Evolutionary conservation across 2,329 filamentous ascomycete species (phyloP).

Genomic region (Anisogramma anomala): DNA sequence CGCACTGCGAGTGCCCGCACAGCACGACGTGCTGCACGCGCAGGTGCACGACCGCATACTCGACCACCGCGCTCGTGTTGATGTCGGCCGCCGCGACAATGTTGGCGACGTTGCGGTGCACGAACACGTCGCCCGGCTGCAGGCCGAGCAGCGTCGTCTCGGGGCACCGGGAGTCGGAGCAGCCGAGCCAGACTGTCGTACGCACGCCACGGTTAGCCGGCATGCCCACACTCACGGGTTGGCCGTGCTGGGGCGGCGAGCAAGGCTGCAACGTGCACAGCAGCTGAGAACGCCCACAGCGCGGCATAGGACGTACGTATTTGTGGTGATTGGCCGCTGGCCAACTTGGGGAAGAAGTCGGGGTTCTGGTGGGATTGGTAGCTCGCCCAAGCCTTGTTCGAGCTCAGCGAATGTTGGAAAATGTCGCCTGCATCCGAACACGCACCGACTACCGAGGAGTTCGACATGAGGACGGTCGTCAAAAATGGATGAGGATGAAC

Average conservation of each 20-base stretch:
- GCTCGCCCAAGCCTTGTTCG: slow-evolving; percentile 60
- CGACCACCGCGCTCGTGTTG: slow-evolving; percentile 62
- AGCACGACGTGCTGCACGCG: slow-evolving; percentile 61
- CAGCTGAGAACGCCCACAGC: not conserved
- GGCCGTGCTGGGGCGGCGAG: too few relatives aligned
- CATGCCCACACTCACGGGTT: too few relatives aligned
- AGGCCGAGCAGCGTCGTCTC: slow-evolving; percentile 72
- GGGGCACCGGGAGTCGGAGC: slow-evolving; percentile 73
- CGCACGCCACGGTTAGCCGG: not conserved
- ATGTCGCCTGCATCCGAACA: slow-evolving; percentile 34
- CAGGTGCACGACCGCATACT: slow-evolving; percentile 64
- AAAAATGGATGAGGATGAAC: too few relatives aligned
- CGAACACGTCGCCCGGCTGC: slow-evolving; percentile 74
- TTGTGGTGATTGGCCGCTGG: slow-evolving; percentile 53
- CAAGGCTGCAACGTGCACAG: too few relatives aligned
- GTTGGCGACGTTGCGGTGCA: slow-evolving; percentile 86
- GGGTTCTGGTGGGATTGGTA: slow-evolving; percentile 56
- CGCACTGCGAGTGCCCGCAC: slow-evolving; percentile 58
- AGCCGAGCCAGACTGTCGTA: slow-evolving; percentile 64
- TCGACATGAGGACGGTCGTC: too few relatives aligned
- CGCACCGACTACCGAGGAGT: not conserved
- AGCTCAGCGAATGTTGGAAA: slow-evolving; percentile 51
- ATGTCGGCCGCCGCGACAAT: slow-evolving; percentile 65
- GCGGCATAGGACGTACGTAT: slow-evolving; percentile 41
- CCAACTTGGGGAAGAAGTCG: slow-evolving; percentile 56